Base-by-base conservation (phyloP, 352 stramenopile genomes). In the Pythium phragmiticola region DNA sequence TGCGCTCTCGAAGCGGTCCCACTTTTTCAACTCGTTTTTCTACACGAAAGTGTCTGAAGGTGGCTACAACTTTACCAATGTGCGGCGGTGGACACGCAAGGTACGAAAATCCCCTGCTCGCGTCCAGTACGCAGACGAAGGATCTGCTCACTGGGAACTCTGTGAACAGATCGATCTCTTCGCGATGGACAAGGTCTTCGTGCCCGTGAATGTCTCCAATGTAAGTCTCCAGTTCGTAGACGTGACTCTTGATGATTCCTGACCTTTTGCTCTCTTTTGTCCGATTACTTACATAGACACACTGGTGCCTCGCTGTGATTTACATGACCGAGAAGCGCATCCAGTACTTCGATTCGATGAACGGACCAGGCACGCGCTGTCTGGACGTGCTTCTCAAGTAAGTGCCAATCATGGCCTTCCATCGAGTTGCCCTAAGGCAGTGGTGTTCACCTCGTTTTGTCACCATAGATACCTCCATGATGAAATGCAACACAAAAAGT, bases 1-100 rank as follows among this genome's bases (percentile, higher is more conserved):
- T 0, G 57, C 69, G 23, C 43, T 93, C 30, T 21, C 68, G 9
- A 90, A 80, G 58, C 72, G 69, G 1, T 91, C 80, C 37, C 84
- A 93, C 37, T 95, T 94, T 62, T 94, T 94, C 78, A 95, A 90
- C 60, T 94, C 87, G 47, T 95, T 95, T 45, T 94, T 95, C 60
- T 92, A 89, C 57, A 82, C 84, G 0, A 92, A 92, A 51, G 76
- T 95, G 17, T 90, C 81, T 30, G 84, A 93, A 49, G 77, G 72
- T 37, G 84, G 84, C 39, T 95, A 94, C 69, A 94, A 92, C 64
- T 95, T 87, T 45, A 58, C 82, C 48, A 95, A 94, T 47, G 87
- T 95, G 19, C 81, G 84, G 5, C 80, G 87, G 17, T 95, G 87
- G 87, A 95, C 87, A 21, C 66, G 82, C 58, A 95, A 95, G 66